Conservation (phyloP, 345 rosid species). For the Gossypium anomalum region DNA sequence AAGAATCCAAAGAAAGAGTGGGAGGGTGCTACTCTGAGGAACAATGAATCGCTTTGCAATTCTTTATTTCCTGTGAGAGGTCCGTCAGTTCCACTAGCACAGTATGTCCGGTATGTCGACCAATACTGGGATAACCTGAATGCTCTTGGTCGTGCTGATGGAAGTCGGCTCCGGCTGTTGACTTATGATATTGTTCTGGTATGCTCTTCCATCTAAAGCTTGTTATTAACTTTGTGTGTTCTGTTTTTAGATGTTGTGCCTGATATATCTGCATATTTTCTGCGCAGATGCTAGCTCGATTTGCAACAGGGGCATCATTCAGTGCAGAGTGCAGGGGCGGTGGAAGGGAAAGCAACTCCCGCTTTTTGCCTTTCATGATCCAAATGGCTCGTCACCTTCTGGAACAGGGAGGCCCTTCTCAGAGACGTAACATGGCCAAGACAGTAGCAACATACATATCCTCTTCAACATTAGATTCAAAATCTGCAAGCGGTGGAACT, state of each 20-base stretch:
- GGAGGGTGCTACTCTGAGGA: conserved; percentile 96
- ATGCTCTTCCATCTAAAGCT: conserved; percentile 15
- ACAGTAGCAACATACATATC: conserved; percentile 61
- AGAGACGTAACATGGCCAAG: conserved; percentile 69
- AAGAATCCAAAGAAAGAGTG: conserved; percentile 99
- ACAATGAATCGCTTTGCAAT: conserved; percentile 96
- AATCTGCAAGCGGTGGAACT: conserved; percentile 46
- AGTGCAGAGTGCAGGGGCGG: conserved; percentile 86
- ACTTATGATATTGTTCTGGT: conserved; percentile 97
- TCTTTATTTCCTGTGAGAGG: conserved; percentile 92
- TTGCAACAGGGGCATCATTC: conserved; percentile 97
- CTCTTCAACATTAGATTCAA: conserved; percentile 52
- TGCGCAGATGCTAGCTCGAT: conserved; percentile 86
- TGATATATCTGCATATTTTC: conserved; percentile 20
- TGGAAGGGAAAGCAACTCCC: conserved; percentile 97
- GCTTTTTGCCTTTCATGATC: conserved; percentile 64
- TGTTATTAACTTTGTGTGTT: neutral
- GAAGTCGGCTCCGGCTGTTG: conserved; percentile 83
- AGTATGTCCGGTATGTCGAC: conserved; percentile 78
- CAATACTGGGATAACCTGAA: conserved; percentile 96
- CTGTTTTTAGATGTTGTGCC: neutral
- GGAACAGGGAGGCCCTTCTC: conserved; percentile 82
- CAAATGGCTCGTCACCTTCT: conserved; percentile 92
- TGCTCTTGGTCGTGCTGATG: conserved; percentile 92
- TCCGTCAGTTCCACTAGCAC: conserved; percentile 71